These are phyloP conservation scores for Thinopyrum elongatum DNA, from an alignment of 176 grass and related monocot species.

Conservation along the genomic window DNA sequence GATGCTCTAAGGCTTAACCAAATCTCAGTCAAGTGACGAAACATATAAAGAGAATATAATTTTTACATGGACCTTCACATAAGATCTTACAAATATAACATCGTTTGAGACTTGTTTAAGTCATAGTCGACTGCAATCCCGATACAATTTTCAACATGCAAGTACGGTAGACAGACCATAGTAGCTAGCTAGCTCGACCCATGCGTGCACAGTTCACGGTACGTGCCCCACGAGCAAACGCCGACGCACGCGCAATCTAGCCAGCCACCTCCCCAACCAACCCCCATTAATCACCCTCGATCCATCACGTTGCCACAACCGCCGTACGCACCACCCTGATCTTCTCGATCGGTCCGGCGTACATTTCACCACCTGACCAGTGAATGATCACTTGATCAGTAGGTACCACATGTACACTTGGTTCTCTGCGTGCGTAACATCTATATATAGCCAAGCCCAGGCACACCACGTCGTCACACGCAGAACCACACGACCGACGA, in stretches of 20 bases:
- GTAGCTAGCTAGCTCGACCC: not conserved
- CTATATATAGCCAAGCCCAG: not conserved
- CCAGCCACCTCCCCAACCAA: conserved; percentile 12
- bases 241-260: conserved; percentile 16
- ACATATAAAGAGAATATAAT: no score
- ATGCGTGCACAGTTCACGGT: not conserved
- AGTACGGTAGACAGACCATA: no score
- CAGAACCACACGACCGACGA: not conserved
- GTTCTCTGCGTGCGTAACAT: not conserved
- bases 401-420: no score
- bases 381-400: not conserved
- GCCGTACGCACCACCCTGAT: not conserved
- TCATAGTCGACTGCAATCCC: no score
- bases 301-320: not conserved
- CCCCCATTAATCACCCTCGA: not conserved
- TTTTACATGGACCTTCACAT: no score
- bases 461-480: not conserved
- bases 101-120: no score
- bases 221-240: not conserved
- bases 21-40: no score
- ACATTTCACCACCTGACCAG: not conserved
- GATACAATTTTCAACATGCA: no score
- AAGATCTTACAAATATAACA: no score
- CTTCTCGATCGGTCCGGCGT: not conserved
- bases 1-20: no score